Evolutionary conservation across 441 rosid species (phyloP), one percentile per base, ranked within the genome.

Genomic region (Bocquillonia castaneifolia): DNA sequence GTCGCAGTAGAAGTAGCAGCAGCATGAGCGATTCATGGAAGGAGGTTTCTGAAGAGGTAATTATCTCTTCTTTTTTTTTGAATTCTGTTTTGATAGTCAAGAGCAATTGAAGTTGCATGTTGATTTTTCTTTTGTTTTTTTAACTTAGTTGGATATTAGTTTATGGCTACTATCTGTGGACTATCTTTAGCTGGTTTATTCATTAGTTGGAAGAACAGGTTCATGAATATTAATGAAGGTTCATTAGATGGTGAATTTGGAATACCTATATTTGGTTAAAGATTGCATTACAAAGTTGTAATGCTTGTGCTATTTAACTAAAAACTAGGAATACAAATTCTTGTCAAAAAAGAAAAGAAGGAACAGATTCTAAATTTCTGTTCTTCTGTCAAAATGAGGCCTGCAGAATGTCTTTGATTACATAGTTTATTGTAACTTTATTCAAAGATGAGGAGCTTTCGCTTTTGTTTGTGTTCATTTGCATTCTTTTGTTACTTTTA

Each of bases 31-130:
- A 93, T 75, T 84, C 91, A 15, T 86, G 97, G 97, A 93, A 91
- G 71, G 94, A 81, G 74, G 98, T 93, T 66, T 93, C 98, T 28
- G 85, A 91, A 80, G 96, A 53, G 98, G 98, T 89, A 76, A 74
- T 14, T 55, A 22, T 22, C 32, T 23, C 37, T 42, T 22, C 8
- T 4, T 50, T 22, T 50, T 48, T 3, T 22, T 50, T 20, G 54
- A 22, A 2, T 2, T 10, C 13, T 50, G 3, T 50, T 22, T 50
- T 50, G 8, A 48, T 1, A 20, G 10, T 60, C 31, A 20, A 18
- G 45, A 25, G 10, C 3, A 15, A 60, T 37, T 60, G n/a, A n/a
- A n/a, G n/a, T n/a, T n/a, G n/a, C n/a, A n/a, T n/a, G n/a, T n/a
- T n/a, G n/a, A n/a, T n/a, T n/a, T n/a, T n/a, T n/a, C n/a, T n/a